phyloP scores from a whole-genome alignment of 257 asterid species.

The Anisodus tanguticus region DNA sequence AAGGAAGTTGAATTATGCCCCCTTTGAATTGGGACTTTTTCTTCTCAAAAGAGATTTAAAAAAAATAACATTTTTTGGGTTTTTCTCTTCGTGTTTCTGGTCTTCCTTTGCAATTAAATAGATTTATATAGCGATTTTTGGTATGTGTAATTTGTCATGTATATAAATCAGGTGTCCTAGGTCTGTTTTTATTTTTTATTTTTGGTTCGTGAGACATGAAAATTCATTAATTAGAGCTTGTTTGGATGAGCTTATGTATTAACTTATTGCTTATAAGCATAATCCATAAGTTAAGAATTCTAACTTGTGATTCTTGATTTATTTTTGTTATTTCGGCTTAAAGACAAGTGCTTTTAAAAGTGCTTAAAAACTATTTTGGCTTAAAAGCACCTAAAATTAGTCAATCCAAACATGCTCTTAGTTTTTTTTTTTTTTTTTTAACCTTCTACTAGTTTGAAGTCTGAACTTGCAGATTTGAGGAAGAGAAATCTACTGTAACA shows the following conservation, averaged over 20 bases:
- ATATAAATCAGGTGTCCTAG: neutral
- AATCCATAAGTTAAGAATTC: too few species aligned
- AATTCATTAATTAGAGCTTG: neutral
- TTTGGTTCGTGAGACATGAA: neutral
- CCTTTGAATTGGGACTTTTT: neutral
- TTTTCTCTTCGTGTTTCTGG: neutral
- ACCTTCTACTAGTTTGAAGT: neutral
- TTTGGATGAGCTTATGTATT: too few species aligned
- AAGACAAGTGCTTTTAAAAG: too few species aligned
- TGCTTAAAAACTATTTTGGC: too few species aligned
- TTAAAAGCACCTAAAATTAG: too few species aligned
- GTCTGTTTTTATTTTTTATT: neutral
- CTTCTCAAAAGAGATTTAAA: neutral
- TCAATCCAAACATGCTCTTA: neutral
- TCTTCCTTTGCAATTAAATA: neutral
- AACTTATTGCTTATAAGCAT: too few species aligned
- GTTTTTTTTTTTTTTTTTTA: neutral
- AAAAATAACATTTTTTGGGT: neutral
- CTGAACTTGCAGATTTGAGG: neutral
- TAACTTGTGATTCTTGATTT: too few species aligned
- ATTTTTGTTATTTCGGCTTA: too few species aligned
- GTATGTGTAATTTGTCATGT: neutral
- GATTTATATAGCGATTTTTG: neutral
- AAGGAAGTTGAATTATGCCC: neutral
- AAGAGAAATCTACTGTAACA: neutral